Evolutionary conservation across 768 basidiomycete species (phyloP).

Genomic region (Cubamyces sp.): DNA sequence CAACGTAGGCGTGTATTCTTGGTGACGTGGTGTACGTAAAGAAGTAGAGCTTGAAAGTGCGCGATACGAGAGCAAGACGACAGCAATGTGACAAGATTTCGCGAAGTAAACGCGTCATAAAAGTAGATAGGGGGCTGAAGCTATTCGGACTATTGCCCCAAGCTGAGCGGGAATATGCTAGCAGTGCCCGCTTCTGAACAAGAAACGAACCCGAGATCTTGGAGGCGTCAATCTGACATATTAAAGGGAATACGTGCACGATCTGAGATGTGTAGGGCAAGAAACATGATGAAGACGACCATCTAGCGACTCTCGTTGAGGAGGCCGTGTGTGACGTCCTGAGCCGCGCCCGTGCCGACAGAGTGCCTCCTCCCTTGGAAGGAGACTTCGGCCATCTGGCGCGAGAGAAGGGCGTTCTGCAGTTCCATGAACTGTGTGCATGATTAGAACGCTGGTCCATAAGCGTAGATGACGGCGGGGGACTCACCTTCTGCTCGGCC

Average conservation of each 20-base stretch:
- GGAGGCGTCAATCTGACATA: no score
- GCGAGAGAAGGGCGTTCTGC: slow-evolving; percentile 21
- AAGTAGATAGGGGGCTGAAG: no score
- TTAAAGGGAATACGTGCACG: background rate
- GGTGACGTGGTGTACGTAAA: no score
- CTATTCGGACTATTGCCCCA: no score
- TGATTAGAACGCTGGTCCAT: background rate
- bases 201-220: no score
- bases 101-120: no score
- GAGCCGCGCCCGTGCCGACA: slow-evolving; percentile 5
- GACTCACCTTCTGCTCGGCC: slow-evolving; percentile 60
- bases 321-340: background rate
- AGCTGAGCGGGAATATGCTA: no score
- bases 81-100: no score
- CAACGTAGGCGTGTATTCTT: background rate
- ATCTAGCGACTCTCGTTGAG: background rate
- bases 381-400: slow-evolving; percentile 7
- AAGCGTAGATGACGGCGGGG: background rate
- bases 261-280: background rate
- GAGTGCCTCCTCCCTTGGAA: slow-evolving; percentile 15
- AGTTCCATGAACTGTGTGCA: slow-evolving; percentile 22
- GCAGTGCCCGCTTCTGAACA: no score
- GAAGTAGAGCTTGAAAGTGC: no score
- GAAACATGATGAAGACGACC: background rate
- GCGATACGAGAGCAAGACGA: no score